Conservation (phyloP, 1,284 basidiomycete genomes). For the Cryptococcus sp. region DNA sequence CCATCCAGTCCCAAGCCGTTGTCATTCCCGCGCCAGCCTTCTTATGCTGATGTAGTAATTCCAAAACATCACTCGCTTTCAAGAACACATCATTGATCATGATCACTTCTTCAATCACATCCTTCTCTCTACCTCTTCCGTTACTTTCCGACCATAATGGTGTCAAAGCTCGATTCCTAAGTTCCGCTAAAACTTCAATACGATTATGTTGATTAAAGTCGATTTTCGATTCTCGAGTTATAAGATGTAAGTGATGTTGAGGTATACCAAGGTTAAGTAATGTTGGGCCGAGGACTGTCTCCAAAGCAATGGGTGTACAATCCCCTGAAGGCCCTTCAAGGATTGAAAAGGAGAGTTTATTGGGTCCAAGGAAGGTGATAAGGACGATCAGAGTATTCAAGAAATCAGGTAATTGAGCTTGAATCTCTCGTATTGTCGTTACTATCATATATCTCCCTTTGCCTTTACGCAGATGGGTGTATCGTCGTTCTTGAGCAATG, state of each 20-base stretch:
- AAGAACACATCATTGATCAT: slow-evolving; percentile 49
- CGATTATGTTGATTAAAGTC: slow-evolving; percentile 39
- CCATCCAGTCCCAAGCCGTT: slow-evolving; percentile 46
- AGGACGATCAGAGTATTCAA: slow-evolving; percentile 41
- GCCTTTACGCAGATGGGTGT: slow-evolving; percentile 23
- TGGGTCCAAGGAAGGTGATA: slow-evolving; percentile 33
- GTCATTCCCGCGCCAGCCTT: slow-evolving; percentile 35
- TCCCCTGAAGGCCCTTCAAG: slow-evolving; percentile 47
- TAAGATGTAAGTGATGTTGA: slow-evolving; percentile 20
- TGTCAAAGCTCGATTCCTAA: slow-evolving; percentile 41
- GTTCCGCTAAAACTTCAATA: slow-evolving; percentile 41
- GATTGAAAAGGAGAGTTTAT: slow-evolving; percentile 36
- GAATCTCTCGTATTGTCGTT: slow-evolving; percentile 39
- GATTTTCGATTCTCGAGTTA: slow-evolving; percentile 32
- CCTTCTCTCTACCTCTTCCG: slow-evolving; percentile 16
- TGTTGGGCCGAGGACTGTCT: slow-evolving; percentile 33
- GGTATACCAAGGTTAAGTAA: slow-evolving; percentile 34
- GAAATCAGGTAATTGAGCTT: slow-evolving; percentile 42
- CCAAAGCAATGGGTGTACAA: slow-evolving; percentile 35
- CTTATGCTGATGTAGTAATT: slow-evolving; percentile 43
- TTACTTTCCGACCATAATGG: slow-evolving; percentile 31
- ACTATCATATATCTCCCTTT: slow-evolving; percentile 32
- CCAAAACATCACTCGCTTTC: slow-evolving; percentile 38
- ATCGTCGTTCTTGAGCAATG: slow-evolving; percentile 28
- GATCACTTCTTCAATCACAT: slow-evolving; percentile 32